Conservation (phyloP, 2,329 filamentous ascomycete species). For the Botrytis cinerea region DNA sequence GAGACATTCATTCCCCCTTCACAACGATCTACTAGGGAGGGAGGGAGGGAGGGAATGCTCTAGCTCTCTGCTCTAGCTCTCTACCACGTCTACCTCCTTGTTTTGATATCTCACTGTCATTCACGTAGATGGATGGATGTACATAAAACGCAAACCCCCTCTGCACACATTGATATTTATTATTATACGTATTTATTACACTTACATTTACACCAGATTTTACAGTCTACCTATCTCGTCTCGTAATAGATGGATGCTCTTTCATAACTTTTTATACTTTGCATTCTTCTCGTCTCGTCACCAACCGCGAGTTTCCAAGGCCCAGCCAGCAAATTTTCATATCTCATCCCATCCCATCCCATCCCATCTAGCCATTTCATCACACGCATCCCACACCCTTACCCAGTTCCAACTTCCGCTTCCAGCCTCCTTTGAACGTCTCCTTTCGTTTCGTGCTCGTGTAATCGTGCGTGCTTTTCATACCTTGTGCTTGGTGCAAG, state of each 20-base stretch:
- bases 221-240: too few species aligned
- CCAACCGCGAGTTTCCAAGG: constrained; percentile 5
- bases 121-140: neutral
- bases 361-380: neutral
- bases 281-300: neutral
- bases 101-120: neutral
- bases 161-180: too few species aligned
- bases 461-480: neutral
- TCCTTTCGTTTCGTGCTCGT: neutral
- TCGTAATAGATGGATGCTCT: too few species aligned
- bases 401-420: neutral
- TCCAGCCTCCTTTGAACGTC: neutral
- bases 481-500: constrained; percentile 2
- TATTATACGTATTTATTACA: neutral
- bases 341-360: neutral
- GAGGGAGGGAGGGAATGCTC: too few species aligned
- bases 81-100: neutral
- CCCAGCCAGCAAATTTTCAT: constrained; percentile 1
- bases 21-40: neutral
- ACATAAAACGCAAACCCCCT: neutral
- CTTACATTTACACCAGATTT: too few species aligned
- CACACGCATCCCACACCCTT: neutral
- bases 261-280: neutral
- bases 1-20: neutral
- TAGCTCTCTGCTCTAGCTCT: neutral